These are phyloP conservation scores for Stachybotrys echinatus DNA, from an alignment of 2,329 filamentous ascomycete species.

Conservation along the genomic window DNA sequence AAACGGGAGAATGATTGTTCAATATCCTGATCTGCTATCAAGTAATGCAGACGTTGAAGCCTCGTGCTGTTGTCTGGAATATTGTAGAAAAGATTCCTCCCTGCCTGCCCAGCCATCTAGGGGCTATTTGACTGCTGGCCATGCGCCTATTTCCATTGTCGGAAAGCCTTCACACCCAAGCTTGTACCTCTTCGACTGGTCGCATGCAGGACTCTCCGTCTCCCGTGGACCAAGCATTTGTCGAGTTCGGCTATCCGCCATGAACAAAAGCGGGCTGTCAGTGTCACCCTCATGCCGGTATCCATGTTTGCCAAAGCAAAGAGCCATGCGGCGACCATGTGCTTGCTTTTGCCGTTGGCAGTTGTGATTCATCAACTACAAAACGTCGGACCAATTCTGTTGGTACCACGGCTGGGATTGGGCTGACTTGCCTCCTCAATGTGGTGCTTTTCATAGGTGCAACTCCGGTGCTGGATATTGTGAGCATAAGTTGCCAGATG, in stretches of 20 bases:
- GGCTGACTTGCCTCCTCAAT: too few relatives aligned
- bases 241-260: background rate
- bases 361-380: background rate
- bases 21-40: too few relatives aligned
- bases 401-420: too few relatives aligned
- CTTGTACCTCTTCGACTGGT: background rate
- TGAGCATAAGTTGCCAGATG: too few relatives aligned
- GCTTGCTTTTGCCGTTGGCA: background rate
- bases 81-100: background rate
- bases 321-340: background rate
- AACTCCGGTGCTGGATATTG: too few relatives aligned
- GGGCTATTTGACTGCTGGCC: too few relatives aligned
- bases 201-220: background rate
- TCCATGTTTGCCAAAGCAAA: background rate
- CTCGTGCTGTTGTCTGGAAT: background rate
- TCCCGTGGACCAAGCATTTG: background rate
- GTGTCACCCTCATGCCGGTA: background rate
- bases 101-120: background rate
- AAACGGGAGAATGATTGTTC: too few relatives aligned
- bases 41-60: too few relatives aligned
- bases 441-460: too few relatives aligned
- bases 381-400: background rate
- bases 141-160: background rate
- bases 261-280: background rate
- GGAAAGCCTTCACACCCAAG: background rate